Percentiles rank a stretch among this genome's conserved stretches.
phyloP scores from a whole-genome alignment of 352 stramenopile genomes.

The Pythium aquatile region DNA sequence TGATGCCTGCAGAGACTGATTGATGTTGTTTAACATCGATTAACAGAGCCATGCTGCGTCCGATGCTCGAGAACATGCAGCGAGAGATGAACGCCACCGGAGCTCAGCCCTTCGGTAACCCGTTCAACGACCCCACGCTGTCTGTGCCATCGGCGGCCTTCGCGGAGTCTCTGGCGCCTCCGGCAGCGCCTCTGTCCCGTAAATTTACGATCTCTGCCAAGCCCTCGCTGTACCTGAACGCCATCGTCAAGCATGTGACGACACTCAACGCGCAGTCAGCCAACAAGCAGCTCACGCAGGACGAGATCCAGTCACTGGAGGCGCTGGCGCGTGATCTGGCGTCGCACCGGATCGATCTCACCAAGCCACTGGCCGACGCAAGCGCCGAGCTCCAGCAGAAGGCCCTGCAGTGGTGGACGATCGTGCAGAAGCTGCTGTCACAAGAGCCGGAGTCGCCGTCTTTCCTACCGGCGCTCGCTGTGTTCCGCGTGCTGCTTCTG shows the following conservation, averaged over 20 bases:
- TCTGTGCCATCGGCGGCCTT: constrained; percentile 16
- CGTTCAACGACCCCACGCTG: constrained; percentile 65
- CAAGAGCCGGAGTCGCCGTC: constrained; percentile 31
- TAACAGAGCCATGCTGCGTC: constrained; percentile 68
- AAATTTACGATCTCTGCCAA: constrained; percentile 57
- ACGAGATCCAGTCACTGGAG: constrained; percentile 34
- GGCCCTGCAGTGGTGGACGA: constrained; percentile 32
- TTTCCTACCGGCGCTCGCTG: constrained; percentile 55
- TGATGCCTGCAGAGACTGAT: background rate
- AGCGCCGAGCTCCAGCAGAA: constrained; percentile 10
- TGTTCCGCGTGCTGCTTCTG: constrained; percentile 66
- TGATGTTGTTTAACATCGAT: background rate
- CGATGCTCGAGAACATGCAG: constrained; percentile 85
- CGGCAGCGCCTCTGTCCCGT: constrained; percentile 31
- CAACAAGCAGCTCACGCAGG: constrained; percentile 23
- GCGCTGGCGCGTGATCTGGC: constrained; percentile 28
- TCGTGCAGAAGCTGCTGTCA: constrained; percentile 45
- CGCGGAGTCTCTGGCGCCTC: constrained; percentile 4
- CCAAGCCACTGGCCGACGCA: constrained; percentile 15
- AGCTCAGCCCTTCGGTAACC: constrained; percentile 59
- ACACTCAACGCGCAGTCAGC: constrained; percentile 27
- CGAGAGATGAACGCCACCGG: constrained; percentile 60
- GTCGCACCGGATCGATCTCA: constrained; percentile 16
- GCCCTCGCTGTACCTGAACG: constrained; percentile 47
- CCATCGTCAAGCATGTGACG: constrained; percentile 44